A percentile compares a stretch with the other conserved stretches of the same genome.
Evolutionary conservation across 805 yeast species (phyloP).

Genomic region (Barnettozyma sucrosica): DNA sequence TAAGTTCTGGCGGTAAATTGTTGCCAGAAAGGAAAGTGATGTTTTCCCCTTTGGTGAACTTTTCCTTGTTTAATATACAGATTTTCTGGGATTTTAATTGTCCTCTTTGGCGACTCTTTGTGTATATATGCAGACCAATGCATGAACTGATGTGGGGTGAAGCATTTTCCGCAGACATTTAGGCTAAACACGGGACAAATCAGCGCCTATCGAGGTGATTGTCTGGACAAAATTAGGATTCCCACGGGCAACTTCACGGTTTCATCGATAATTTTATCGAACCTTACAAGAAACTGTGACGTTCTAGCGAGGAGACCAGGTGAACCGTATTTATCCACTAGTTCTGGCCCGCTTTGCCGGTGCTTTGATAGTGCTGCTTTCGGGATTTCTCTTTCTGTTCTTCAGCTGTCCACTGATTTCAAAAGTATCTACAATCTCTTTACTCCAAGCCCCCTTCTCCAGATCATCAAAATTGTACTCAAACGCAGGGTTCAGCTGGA

Average conservation of each 20-base stretch:
- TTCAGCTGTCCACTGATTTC: background rate
- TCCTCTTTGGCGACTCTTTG: background rate
- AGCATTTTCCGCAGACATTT: background rate
- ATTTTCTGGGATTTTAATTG: background rate
- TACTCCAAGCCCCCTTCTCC: slow-evolving; percentile 24
- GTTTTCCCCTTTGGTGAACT: background rate
- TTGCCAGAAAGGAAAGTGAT: background rate
- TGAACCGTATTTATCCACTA: background rate
- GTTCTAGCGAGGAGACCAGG: background rate
- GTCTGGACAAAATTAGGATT: background rate
- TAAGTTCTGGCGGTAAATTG: background rate
- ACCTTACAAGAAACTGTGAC: background rate
- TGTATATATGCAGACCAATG: background rate
- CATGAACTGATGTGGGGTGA: background rate
- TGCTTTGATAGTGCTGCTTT: background rate
- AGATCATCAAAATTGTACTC: slow-evolving; percentile 12
- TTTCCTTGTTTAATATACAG: background rate
- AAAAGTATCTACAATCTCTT: slow-evolving; percentile 8
- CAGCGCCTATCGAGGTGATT: background rate
- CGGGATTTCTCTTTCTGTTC: background rate
- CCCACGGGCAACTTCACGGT: background rate
- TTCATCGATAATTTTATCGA: background rate
- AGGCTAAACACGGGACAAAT: background rate
- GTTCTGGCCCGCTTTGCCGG: background rate
- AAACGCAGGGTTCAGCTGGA: slow-evolving; percentile 9